Evolutionary conservation across 1,284 basidiomycete genomes (phyloP), one percentile per base, ranked within the genome.

Genomic region (Microbotryum scabiosae): DNA sequence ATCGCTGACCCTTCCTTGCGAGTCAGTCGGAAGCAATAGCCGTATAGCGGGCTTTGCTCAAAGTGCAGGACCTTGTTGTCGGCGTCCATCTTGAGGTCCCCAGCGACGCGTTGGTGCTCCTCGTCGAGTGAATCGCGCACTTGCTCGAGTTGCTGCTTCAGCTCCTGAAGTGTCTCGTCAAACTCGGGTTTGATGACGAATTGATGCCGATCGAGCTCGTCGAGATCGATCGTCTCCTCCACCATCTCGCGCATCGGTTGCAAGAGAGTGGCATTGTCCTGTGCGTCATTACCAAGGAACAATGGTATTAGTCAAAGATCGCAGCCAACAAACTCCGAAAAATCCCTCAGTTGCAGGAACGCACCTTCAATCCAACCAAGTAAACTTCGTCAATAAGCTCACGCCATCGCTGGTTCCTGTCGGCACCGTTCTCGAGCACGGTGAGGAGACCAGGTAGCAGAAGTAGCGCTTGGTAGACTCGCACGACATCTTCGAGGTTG

Each of bases 161-260:
- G 79, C 54, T 81, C 79, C 63, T 85, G 82, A 28, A 99, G 80
- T 9, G 82, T 79, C 7, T 84, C 82, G 72, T 94, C 88, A 69
- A 90, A 94, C 62, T 92, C 91, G 0, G 94, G 86, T 73, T 91
- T 92, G 72, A 98, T 92, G 30, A 93, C 86, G 73, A 87, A 94
- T 69, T 88, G 88, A 76, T 97, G 90, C 77, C 59, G 86, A 78
- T 76, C 71, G 9, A 97, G 80, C 69, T 94, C 86, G 51, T 87
- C 84, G 21, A 97, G 82, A 71, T 99, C 96, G 49, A 98, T 83
- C 0, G 94, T 97, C 62, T 89, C 85, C 75, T 97, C 91, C 4
- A 98, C 93, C 86, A 98, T 92, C 70, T 93, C 89, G 5, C 82
- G 80, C 70, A 93, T 93, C 71, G 90, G 89, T 14, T 79, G 79